Percentiles rank a stretch among this genome's conserved stretches.
Conservation (phyloP, 2,329 filamentous ascomycete genomes). For the Scortechinia acanthostroma region DNA sequence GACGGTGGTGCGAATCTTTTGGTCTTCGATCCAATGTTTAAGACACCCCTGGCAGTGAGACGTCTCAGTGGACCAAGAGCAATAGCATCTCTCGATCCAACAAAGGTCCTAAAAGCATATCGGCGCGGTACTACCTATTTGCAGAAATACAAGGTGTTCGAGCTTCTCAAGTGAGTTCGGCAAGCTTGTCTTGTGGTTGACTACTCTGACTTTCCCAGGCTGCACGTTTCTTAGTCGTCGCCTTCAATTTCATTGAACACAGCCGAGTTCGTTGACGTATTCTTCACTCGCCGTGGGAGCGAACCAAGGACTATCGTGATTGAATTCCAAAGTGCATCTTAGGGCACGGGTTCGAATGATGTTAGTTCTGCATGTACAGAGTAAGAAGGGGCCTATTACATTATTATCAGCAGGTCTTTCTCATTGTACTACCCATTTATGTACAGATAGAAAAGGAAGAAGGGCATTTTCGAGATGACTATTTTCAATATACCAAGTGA, state of each 20-base stretch:
- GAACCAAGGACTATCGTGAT: background rate
- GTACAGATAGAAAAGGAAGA: too few species aligned
- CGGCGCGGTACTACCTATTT: constrained; percentile 65
- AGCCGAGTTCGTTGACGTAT: background rate
- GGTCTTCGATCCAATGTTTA: constrained; percentile 72
- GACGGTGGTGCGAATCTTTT: constrained; percentile 65
- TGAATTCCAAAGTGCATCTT: background rate
- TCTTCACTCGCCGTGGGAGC: background rate
- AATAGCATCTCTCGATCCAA: constrained; percentile 20
- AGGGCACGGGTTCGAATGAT: too few species aligned
- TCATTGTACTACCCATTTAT: too few species aligned
- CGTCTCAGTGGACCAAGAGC: constrained; percentile 29
- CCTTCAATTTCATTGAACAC: background rate
- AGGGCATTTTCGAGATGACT: too few species aligned
- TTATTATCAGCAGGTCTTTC: too few species aligned
- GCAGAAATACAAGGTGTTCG: constrained; percentile 68
- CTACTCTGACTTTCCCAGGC: background rate
- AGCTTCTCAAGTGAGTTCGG: constrained; percentile 61
- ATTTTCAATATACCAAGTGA: too few species aligned
- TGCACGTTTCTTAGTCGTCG: background rate
- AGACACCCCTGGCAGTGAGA: background rate
- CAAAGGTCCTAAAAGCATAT: constrained; percentile 39
- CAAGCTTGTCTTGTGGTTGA: background rate
- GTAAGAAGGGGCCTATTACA: too few species aligned
- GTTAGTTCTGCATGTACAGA: too few species aligned